Evolutionary conservation across 2,329 filamentous ascomycete genomes (phyloP).

Genomic region (Fusarium nisikadoi): DNA sequence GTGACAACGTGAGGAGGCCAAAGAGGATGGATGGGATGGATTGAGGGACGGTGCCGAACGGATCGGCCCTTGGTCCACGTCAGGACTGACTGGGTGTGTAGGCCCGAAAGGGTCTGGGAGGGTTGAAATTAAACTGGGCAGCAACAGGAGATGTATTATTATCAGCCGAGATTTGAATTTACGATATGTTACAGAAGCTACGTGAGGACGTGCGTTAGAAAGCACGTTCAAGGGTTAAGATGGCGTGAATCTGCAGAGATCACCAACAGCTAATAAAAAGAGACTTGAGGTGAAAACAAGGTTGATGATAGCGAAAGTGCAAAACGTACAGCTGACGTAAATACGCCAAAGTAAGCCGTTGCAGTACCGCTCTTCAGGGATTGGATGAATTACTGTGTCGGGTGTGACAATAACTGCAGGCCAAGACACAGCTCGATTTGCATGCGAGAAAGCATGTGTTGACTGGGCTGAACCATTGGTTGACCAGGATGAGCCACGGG

Average conservation of each 20-base stretch:
- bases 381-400: slow-evolving; percentile 16
- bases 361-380: slow-evolving; percentile 26
- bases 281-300: slow-evolving; percentile 29
- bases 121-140: slow-evolving; percentile 36
- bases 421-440: slow-evolving; percentile 40
- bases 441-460: slow-evolving; percentile 38
- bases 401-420: slow-evolving; percentile 33
- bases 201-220: not conserved
- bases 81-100: slow-evolving; percentile 32
- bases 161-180: slow-evolving; percentile 21
- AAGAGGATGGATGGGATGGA: slow-evolving; percentile 2
- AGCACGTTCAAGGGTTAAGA: not conserved
- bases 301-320: slow-evolving; percentile 24
- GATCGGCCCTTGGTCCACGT: slow-evolving; percentile 46
- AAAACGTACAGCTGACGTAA: slow-evolving; percentile 30
- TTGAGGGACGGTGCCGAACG: slow-evolving; percentile 34
- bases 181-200: slow-evolving; percentile 17
- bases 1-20: slow-evolving; percentile 12
- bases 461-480: slow-evolving; percentile 36
- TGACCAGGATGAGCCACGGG: not conserved
- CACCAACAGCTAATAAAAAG: not conserved
- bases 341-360: slow-evolving; percentile 19
- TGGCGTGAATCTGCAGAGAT: slow-evolving; percentile 18
- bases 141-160: slow-evolving; percentile 2
- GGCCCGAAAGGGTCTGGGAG: slow-evolving; percentile 16